Evolutionary conservation across 2,329 filamentous ascomycete genomes (phyloP), one percentile per base, ranked within the genome.

Genomic region (Neofusicoccum laricinum): DNA sequence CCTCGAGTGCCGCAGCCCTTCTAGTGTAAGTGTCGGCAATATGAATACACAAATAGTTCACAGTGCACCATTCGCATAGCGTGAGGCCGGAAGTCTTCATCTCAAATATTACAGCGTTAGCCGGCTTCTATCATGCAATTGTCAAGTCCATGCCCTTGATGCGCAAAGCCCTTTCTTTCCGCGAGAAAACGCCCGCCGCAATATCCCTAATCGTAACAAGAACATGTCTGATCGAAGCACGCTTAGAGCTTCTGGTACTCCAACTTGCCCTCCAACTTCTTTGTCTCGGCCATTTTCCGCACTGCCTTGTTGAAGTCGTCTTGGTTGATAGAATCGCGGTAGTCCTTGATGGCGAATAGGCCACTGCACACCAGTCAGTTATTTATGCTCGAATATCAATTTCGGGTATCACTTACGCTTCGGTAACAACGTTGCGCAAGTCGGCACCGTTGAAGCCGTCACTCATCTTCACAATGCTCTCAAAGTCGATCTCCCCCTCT

Each of bases 231-330:
- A 59, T 10, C 15, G 30, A 36, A 36, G 41, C 55, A n/a, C 11
- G 15, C n/a, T 59, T 89, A 97, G 80, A 97, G 83, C 82, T 97
- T 97, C 86, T 96, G 90, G 81, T 97, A 98, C 79, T 98, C 94
- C 57, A 98, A 85, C 83, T 98, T 98, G 79, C 95, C 94, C 80
- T 99, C 95, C 72, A 99, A 81, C 82, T 99, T 99, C 91, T 99
- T 99, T 67, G 92, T 86, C 80, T 99, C 95, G 15, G 91, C 93
- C 70, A 99, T 90, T 86, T 99, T 99, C 70, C 95, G 89, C 63
- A 99, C 95, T 3, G 95, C 95, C 82, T 97, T 97, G 84, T 97
- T 99, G 88, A 98, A 97, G 76, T 99, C 95, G 73, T 99, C 95
- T 78, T 99, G 95, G 80, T 91, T 98, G 79, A 99, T 91, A 12